These are phyloP conservation scores for Suillus subaureus DNA, from an alignment of 768 basidiomycete genomes.

Conservation along the genomic window DNA sequence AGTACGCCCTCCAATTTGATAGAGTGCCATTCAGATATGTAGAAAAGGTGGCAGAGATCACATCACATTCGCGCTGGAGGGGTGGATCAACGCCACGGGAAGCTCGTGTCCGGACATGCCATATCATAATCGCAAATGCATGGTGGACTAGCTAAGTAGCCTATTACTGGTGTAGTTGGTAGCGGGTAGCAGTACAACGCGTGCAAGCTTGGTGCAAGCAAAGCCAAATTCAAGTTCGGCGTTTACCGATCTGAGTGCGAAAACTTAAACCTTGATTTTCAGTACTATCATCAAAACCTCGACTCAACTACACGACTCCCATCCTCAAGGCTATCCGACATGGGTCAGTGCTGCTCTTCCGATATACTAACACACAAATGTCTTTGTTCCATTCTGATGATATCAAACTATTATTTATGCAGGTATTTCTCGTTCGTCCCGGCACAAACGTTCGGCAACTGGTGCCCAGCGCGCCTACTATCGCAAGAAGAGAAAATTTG, in stretches of 20 bases:
- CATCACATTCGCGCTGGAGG: background rate
- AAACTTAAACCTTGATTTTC: slow-evolving; percentile 39
- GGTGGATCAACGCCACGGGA: background rate
- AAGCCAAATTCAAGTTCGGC: slow-evolving; percentile 27
- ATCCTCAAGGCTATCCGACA: slow-evolving; percentile 75
- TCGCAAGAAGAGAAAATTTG: slow-evolving; percentile 99
- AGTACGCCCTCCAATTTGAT: background rate
- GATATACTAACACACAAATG: slow-evolving; percentile 1
- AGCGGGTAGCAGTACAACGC: background rate
- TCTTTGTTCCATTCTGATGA: slow-evolving; percentile 13
- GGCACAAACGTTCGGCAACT: slow-evolving; percentile 95
- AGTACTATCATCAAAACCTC: slow-evolving; percentile 56
- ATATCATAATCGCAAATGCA: background rate
- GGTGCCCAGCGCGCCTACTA: slow-evolving; percentile 93
- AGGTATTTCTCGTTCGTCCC: slow-evolving; percentile 97
- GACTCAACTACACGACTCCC: slow-evolving; percentile 44
- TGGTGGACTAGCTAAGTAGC: background rate
- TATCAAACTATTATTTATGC: slow-evolving; percentile 14
- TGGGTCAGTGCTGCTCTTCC: slow-evolving; percentile 61
- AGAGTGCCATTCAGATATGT: background rate
- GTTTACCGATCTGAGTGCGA: slow-evolving; percentile 31
- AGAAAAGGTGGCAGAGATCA: background rate
- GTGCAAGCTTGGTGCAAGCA: background rate
- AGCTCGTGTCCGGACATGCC: background rate
- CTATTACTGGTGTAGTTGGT: background rate